phyloP scores from a whole-genome alignment of 768 basidiomycete species.

The Boletus coccyginus region DNA sequence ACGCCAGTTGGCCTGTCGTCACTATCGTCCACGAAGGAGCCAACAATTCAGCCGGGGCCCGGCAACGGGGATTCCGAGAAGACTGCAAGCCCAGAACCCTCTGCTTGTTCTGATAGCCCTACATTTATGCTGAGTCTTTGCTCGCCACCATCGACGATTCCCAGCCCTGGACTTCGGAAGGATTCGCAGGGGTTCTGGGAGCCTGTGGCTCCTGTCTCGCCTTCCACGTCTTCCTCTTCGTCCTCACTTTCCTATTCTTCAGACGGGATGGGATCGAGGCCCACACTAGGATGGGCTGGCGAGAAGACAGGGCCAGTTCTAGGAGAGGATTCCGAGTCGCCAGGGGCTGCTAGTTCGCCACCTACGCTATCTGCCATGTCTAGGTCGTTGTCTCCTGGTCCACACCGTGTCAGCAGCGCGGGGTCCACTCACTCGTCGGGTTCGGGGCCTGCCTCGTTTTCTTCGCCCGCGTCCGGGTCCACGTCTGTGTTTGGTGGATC shows the following conservation, averaged over 20 bases:
- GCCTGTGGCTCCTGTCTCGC: slow-evolving; percentile 12
- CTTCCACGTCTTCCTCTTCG: slow-evolving; percentile 20
- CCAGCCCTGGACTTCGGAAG: slow-evolving; percentile 14
- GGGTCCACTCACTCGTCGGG: slow-evolving; percentile 12
- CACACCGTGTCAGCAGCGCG: background rate
- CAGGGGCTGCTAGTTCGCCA: background rate
- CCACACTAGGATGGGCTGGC: background rate
- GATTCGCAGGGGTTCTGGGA: slow-evolving; percentile 31
- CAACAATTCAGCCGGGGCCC: background rate
- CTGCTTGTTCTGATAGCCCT: background rate
- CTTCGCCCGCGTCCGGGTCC: slow-evolving; percentile 10
- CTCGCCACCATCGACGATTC: slow-evolving; percentile 11
- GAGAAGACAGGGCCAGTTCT: background rate
- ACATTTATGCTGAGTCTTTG: slow-evolving; percentile 5
- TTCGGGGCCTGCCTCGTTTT: slow-evolving; percentile 1
- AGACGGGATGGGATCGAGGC: background rate
- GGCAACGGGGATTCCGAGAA: background rate
- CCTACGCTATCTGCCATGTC: slow-evolving; percentile 7
- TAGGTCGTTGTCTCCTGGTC: slow-evolving; percentile 17
- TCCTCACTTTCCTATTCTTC: slow-evolving; percentile 16
- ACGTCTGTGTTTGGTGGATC: slow-evolving; percentile 7
- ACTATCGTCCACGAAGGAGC: background rate
- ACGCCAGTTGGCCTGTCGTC: slow-evolving; percentile 6
- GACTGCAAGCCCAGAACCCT: background rate
- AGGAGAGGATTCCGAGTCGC: background rate